Conservation (phyloP, 306 rosid species). For the Malus sieversii region DNA sequence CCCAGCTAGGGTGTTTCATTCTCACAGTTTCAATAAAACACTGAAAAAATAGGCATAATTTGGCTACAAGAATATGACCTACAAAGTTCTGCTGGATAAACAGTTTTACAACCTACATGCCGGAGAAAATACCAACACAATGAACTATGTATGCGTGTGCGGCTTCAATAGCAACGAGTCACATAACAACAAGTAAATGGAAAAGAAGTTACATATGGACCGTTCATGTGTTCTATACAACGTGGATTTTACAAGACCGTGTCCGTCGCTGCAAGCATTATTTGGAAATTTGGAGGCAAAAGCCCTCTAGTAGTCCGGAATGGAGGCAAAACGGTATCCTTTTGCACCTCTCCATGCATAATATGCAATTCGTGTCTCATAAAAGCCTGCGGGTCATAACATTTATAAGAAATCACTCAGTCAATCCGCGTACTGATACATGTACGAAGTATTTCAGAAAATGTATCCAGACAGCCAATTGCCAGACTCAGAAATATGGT, state of each 20-base stretch:
- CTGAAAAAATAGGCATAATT: background rate
- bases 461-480: background rate
- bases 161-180: background rate
- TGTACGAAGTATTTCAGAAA: background rate
- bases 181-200: background rate
- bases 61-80: background rate
- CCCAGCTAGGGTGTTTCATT: too few relatives aligned
- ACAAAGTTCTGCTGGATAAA: background rate
- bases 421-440: background rate
- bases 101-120: background rate
- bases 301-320: conserved; percentile 67
- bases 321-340: conserved; percentile 79
- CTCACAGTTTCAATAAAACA: too few relatives aligned
- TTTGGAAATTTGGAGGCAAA: background rate
- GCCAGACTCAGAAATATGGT: background rate
- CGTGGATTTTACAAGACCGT: background rate
- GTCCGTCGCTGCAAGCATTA: conserved; percentile 1
- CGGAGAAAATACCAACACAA: background rate
- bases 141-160: background rate
- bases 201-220: background rate
- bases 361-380: conserved; percentile 88
- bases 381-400: conserved; percentile 60
- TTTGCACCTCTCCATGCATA: conserved; percentile 90
- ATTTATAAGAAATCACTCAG: background rate
- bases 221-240: background rate